Evolutionary conservation across 2,329 filamentous ascomycete genomes (phyloP).

Genomic region (Thielaviopsis musarum): DNA sequence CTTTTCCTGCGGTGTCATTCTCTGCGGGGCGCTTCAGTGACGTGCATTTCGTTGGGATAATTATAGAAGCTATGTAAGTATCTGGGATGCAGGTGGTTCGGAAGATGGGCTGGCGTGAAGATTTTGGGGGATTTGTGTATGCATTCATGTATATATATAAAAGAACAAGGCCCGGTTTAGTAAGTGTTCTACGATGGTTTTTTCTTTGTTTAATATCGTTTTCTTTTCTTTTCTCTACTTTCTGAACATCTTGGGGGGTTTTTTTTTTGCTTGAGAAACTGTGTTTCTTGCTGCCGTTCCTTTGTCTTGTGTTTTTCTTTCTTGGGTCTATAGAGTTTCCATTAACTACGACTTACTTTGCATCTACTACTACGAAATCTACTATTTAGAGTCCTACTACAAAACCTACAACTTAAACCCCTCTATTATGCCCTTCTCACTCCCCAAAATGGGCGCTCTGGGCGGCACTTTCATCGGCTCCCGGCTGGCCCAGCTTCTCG

Average conservation of each 20-base stretch:
- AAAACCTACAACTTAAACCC: neutral
- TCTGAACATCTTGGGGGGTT: constrained; percentile 4
- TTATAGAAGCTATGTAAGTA: no score
- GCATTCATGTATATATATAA: neutral
- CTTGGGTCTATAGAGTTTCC: constrained; percentile 15
- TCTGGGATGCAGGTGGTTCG: neutral
- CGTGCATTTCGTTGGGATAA: neutral
- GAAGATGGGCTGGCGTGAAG: neutral
- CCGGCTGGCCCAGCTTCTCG: constrained; percentile 52
- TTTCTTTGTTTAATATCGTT: neutral
- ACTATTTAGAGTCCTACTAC: constrained; percentile 14
- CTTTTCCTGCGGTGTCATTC: neutral
- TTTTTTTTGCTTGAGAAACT: constrained; percentile 5
- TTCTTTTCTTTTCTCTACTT: neutral
- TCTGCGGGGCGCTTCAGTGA: neutral
- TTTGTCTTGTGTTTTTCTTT: constrained; percentile 9
- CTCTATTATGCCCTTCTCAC: neutral
- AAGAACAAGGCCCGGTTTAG: neutral
- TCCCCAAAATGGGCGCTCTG: constrained; percentile 41
- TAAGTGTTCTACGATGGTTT: neutral
- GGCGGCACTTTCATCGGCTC: constrained; percentile 63
- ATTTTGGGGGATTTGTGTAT: neutral
- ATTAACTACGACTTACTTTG: neutral
- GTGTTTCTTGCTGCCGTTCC: no score
- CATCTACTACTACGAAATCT: no score